These are phyloP conservation scores for Solanum hybrid DNA, from an alignment of 305 asterid genomes.

Conservation along the genomic window DNA sequence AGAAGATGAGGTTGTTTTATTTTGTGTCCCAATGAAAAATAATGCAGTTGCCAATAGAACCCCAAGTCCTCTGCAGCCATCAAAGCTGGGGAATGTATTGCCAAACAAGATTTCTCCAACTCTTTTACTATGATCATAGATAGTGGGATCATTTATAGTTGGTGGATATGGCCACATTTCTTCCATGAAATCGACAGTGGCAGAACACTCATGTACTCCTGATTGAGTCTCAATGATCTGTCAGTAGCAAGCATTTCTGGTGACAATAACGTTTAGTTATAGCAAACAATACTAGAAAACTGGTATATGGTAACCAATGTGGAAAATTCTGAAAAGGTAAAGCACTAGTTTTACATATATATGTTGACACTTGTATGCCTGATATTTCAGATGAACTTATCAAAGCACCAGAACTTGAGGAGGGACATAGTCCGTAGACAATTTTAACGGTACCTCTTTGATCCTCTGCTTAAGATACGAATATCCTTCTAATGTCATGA, in stretches of 20 bases:
- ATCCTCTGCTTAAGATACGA: conserved; percentile 53
- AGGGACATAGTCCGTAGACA: not conserved
- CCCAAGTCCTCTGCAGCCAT: conserved; percentile 88
- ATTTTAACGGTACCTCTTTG: conserved; percentile 42
- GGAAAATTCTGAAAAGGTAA: not conserved
- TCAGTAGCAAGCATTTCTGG: not conserved
- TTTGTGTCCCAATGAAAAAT: conserved; percentile 44
- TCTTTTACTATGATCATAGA: conserved; percentile 52
- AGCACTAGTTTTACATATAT: not conserved
- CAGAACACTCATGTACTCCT: conserved; percentile 46
- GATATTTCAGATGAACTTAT: not conserved
- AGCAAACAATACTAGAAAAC: not conserved
- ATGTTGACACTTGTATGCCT: not conserved
- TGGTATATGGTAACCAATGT: not conserved
- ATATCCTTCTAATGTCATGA: conserved; percentile 39
- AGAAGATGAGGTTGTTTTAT: conserved; percentile 26
- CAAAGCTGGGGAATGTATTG: conserved; percentile 11
- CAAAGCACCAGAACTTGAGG: not conserved
- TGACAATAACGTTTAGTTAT: not conserved
- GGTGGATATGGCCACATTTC: conserved; percentile 47
- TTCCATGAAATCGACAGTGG: conserved; percentile 53
- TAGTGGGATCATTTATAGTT: conserved; percentile 40
- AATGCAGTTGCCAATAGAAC: conserved; percentile 57
- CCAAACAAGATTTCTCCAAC: conserved; percentile 60
- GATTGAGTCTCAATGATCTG: conserved; percentile 71